Evolutionary conservation across 179 eudicot genomes (phyloP), one percentile per base, ranked within the genome.

Genomic region (Spergularia azorica): DNA sequence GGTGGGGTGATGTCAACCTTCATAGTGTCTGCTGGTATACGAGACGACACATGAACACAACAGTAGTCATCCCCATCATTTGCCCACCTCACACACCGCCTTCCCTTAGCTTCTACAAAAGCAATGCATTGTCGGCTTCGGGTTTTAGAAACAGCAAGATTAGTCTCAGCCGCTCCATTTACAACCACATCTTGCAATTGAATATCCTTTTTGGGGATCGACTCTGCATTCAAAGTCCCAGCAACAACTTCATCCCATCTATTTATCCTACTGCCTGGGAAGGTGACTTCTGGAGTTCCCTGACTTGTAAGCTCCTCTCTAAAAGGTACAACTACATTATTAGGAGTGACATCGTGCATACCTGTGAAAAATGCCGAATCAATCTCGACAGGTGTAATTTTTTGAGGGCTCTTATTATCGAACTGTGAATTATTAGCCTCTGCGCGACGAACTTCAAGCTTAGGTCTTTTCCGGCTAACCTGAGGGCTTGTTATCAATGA

Each of bases 361-460:
- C 84, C 82, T 76, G 80, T 76, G 62, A 91, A 89, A 81, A 88
- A 88, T 11, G 80, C 80, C 0, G 91, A 76, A 78, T 91, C 93
- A 75, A 88, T 87, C 77, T 86, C 87, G 60, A 76, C 72, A 66
- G 78, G 51, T 39, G 84, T 43, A 71, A 84, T 77, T 39, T 79
- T 88, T 71, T 73, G 81, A 68, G 85, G 72, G 72, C 74, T 80
- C 67, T 74, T 81, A 74, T 55, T 73, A 57, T 91, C 91, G 75
- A 76, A 80, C 18, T 71, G 87, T 13, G 84, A 77, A 48, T 80
- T 72, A 84, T 91, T 89, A 38, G 90, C 67, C 82, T 96, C 99
- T 58, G 98, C 98, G 74, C 99, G 98, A 39, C 99, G 99, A 81
- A 96, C 88, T 89, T 90, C 98, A 74, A 96, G 97, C 87, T 96